These are phyloP conservation scores for Metarhizium robertsii DNA, from an alignment of 2,329 filamentous ascomycete species.

Conservation along the genomic window DNA sequence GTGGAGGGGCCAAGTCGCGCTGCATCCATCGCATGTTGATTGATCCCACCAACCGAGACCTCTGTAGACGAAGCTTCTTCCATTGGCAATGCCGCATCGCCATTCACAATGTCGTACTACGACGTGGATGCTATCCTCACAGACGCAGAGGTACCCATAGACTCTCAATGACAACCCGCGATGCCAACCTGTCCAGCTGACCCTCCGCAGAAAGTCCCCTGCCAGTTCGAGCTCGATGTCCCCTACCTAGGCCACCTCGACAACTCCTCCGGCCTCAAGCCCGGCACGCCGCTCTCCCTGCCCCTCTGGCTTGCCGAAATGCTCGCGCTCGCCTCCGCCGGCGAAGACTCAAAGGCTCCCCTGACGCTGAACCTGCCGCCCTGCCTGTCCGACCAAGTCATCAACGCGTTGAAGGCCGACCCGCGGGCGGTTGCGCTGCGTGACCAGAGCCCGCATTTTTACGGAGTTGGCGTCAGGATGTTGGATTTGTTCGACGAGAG, in stretches of 20 bases:
- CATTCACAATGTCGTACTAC: constrained; percentile 60
- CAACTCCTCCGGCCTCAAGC: constrained; percentile 70
- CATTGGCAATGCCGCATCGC: neutral
- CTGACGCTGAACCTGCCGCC: constrained; percentile 74
- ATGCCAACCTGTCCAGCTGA: neutral
- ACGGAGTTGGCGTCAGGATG: constrained; percentile 74
- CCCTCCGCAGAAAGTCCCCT: constrained; percentile 71
- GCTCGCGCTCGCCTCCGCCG: constrained; percentile 61
- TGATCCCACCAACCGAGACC: neutral
- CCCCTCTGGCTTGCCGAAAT: constrained; percentile 94
- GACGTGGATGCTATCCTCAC: constrained; percentile 78
- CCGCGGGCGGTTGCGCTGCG: constrained; percentile 77
- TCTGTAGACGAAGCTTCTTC: neutral
- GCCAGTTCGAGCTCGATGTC: constrained; percentile 86
- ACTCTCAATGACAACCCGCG: neutral
- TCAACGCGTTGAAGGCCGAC: constrained; percentile 87
- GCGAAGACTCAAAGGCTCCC: constrained; percentile 43
- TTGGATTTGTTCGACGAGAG: constrained; percentile 82
- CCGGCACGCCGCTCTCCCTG: constrained; percentile 70
- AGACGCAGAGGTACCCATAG: constrained; percentile 57
- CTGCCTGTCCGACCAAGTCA: constrained; percentile 67
- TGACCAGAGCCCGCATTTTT: constrained; percentile 78
- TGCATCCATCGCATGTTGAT: neutral
- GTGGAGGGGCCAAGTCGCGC: neutral
- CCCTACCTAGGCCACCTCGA: constrained; percentile 83